Conservation (phyloP, 495 filamentous ascomycete species). For the Podospora bellae-mahoneyi region DNA sequence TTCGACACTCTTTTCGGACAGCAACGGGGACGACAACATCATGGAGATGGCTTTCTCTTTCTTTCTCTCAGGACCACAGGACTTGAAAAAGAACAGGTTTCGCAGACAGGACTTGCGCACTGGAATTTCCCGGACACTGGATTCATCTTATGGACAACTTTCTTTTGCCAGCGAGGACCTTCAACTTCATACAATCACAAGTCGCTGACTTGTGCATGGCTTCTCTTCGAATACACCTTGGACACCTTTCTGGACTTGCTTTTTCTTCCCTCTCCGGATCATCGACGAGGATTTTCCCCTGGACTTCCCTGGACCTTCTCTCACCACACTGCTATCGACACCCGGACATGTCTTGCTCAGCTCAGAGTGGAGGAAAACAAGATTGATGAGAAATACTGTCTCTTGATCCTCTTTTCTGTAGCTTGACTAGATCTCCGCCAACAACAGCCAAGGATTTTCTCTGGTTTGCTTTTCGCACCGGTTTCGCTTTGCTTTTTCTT, state of each 20-base stretch:
- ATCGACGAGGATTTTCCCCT: conserved; percentile 10
- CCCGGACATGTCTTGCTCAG: not conserved
- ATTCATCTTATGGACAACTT: not conserved
- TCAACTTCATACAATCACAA: not conserved
- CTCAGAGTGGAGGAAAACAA: conserved; percentile 1
- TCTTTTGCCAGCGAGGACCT: not conserved
- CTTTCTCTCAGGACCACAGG: not conserved
- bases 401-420: conserved; percentile 3
- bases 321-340: not conserved
- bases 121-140: not conserved
- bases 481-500: conserved; percentile 1
- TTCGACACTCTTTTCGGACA: not conserved
- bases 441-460: not conserved
- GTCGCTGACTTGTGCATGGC: not conserved
- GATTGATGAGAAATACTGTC: not conserved
- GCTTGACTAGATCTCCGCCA: not conserved
- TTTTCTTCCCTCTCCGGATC: conserved; percentile 19
- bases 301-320: not conserved
- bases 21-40: not conserved
- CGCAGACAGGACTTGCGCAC: not conserved
- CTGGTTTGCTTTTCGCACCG: conserved; percentile 4
- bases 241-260: conserved; percentile 14
- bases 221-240: not conserved
- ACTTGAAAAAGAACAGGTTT: not conserved
- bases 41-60: not conserved